These are phyloP conservation scores for Trapa incisa DNA, from an alignment of 345 rosid genomes.

Conservation along the genomic window DNA sequence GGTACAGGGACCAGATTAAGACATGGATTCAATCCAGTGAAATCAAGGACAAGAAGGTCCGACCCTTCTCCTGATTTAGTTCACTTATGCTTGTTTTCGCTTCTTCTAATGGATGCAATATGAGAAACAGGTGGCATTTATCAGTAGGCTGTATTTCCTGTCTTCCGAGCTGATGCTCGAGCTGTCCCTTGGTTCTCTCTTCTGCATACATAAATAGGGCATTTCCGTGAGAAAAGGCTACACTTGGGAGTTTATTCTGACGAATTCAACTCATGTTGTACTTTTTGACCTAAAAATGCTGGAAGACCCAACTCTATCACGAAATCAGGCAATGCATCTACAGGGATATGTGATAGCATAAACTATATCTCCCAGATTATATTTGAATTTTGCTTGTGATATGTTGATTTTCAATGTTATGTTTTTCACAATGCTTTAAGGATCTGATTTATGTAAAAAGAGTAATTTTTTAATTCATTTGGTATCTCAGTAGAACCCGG, in stretches of 20 bases:
- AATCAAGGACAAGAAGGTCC: constrained; percentile 87
- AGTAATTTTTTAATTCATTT: no score
- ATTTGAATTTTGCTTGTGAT: no score
- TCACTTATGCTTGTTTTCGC: neutral
- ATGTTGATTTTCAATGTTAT: no score
- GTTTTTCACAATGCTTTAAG: no score
- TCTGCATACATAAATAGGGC: neutral
- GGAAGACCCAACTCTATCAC: neutral
- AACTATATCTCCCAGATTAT: neutral
- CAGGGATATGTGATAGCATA: neutral
- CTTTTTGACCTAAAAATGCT: neutral
- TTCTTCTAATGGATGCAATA: neutral
- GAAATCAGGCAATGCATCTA: neutral
- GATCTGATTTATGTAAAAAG: no score
- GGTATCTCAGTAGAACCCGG: no score
- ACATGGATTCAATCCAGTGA: constrained; percentile 97
- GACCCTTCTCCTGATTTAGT: constrained; percentile 5
- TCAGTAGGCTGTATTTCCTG: neutral
- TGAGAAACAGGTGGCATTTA: neutral
- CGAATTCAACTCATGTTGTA: neutral
- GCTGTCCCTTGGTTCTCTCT: neutral
- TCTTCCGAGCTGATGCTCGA: neutral
- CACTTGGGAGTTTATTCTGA: neutral
- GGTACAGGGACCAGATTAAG: constrained; percentile 97
- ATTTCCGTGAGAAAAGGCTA: neutral